A percentile compares a stretch with the other conserved stretches of the same genome.
Evolutionary conservation across 192 early-diverging fungal species (phyloP).

Genomic region (Backusella morwellensis): DNA sequence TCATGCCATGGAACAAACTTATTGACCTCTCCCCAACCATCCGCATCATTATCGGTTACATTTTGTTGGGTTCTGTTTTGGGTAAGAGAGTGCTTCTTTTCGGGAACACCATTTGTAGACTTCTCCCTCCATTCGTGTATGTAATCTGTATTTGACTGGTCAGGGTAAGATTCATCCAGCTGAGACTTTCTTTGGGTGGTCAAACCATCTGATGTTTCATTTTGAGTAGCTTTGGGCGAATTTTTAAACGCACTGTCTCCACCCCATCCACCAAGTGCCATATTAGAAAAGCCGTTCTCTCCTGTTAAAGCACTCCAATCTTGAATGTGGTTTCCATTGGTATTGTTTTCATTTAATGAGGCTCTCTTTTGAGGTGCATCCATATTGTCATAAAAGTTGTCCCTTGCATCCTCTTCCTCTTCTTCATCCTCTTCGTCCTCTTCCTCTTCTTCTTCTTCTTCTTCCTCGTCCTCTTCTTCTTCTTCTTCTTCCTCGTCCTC

Average conservation of each 20-base stretch:
- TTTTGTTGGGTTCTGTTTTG: neutral
- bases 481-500: neutral
- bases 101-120: neutral
- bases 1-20: slow-evolving; percentile 27
- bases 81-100: neutral
- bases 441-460: neutral
- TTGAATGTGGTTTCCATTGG: neutral
- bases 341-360: neutral
- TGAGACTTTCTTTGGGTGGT: neutral
- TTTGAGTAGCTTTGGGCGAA: neutral
- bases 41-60: slow-evolving; percentile 2
- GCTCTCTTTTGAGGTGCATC: neutral
- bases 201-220: neutral
- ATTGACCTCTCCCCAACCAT: slow-evolving; percentile 29
- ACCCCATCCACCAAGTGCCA: neutral
- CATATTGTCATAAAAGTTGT: neutral
- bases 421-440: neutral
- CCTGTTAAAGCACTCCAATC: neutral
- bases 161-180: neutral
- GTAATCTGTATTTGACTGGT: neutral
- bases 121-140: neutral
- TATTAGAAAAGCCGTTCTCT: neutral
- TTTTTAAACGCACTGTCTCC: neutral
- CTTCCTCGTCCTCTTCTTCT: neutral
- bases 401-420: neutral